Evolutionary conservation across 2,329 filamentous ascomycete species (phyloP), one percentile per base, ranked within the genome.

Genomic region (Harringtonia aguacate): DNA sequence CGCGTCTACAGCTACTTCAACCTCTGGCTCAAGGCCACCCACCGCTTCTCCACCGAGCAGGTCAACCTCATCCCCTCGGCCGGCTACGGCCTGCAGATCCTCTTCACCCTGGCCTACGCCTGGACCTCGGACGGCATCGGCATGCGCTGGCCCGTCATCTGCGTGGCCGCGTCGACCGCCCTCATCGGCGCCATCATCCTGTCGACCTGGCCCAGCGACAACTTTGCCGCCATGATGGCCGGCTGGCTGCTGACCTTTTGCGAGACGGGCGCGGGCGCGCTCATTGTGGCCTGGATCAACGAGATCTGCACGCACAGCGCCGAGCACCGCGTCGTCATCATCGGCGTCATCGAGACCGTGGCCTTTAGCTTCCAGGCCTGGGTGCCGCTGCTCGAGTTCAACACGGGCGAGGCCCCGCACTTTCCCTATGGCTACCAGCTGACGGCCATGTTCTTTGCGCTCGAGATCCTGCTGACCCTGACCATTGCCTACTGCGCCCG

Each of bases 121-220:
- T 84, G 79, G 79, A 70, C 70, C 0, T 83, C 78, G 0, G 80
- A 84, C 55, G 68, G 70, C 0, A 62, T 63, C 17, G 79, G 79
- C 3, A 69, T 65, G 0, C 65, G 80, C 6, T 84, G 79, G 79
- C 80, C 78, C 1, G 68, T 75, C 0, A 79, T 84, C 35, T 58
- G 84, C 2, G 77, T 81, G 37, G 62, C 69, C 21, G 63, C 31
- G 24, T 10, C 10, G 7, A 27, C 10, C 24, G 6, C 24, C 7
- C 24, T 27, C 10, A 27, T 10, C 24, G 24, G 24, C 24, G 10
- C 24, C 24, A 27, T 27, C 10, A 27, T 27, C 24, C 24, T 46
- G 18, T 37, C 36, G 3, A 38, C 46, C 27, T 31, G 22, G 4
- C 36, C 39, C 18, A 21, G 27, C n/a, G 22, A 37, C 41, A 43